phyloP scores from a whole-genome alignment of 345 rosid species.

The Citrus glauca region DNA sequence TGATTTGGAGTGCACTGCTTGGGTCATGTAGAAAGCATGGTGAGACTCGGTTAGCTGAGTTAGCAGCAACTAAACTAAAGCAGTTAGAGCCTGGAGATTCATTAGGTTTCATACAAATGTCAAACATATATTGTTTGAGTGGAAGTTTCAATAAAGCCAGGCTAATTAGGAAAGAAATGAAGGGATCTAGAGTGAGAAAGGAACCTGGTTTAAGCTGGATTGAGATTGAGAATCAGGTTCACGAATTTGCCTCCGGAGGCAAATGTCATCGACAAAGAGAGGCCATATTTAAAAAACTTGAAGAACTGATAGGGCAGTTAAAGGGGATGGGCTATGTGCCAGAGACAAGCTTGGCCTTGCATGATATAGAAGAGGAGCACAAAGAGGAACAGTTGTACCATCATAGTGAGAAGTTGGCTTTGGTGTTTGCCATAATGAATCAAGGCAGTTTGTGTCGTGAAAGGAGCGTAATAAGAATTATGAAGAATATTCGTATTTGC shows the following conservation, averaged over 20 bases:
- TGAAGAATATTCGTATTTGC: slow-evolving; percentile 80
- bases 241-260: slow-evolving; percentile 83
- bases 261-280: slow-evolving; percentile 53
- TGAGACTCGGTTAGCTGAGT: slow-evolving; percentile 48
- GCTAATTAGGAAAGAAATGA: slow-evolving; percentile 58
- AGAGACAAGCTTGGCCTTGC: slow-evolving; percentile 61
- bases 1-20: slow-evolving; percentile 83
- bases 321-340: slow-evolving; percentile 75
- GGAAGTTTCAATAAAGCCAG: slow-evolving; percentile 72
- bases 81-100: slow-evolving; percentile 57
- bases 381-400: slow-evolving; percentile 62
- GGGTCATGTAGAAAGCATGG: slow-evolving; percentile 87
- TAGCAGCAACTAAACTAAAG: slow-evolving; percentile 57
- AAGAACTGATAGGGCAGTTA: slow-evolving; percentile 47
- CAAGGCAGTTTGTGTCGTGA: slow-evolving; percentile 21
- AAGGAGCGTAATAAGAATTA: slow-evolving; percentile 42
- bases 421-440: slow-evolving; percentile 58
- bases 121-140: slow-evolving; percentile 68
- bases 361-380: slow-evolving; percentile 72
- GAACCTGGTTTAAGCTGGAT: slow-evolving; percentile 94
- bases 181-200: slow-evolving; percentile 53
- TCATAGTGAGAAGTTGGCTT: slow-evolving; percentile 88
- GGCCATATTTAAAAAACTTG: slow-evolving; percentile 43
- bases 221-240: slow-evolving; percentile 57
- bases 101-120: slow-evolving; percentile 70